Evolutionary conservation across 805 yeast genomes (phyloP).

Genomic region (Ogataea ramenticola): DNA sequence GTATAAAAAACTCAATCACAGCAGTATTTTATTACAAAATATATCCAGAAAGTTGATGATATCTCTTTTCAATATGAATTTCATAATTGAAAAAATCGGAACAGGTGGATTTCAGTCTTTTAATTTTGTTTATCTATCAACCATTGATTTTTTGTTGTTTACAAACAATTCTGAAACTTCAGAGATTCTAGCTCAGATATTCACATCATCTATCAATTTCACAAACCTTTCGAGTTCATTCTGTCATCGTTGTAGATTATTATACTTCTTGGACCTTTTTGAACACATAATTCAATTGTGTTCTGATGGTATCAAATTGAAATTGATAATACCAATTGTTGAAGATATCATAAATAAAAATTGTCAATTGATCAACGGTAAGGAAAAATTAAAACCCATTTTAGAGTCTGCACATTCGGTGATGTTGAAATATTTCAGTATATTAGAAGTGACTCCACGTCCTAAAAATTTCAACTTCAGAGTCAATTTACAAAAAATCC

Average conservation of each 20-base stretch:
- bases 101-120: conserved; percentile 60
- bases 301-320: conserved; percentile 26
- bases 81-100: conserved; percentile 46
- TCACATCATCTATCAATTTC: conserved; percentile 20
- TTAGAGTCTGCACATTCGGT: conserved; percentile 65
- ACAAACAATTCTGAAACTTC: conserved; percentile 17
- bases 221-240: conserved; percentile 23
- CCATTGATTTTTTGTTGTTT: conserved; percentile 34
- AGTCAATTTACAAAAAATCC: conserved; percentile 7
- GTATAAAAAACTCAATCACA: neutral
- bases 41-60: conserved; percentile 28
- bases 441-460: conserved; percentile 12
- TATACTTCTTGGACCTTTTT: conserved; percentile 39
- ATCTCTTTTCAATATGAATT: conserved; percentile 36
- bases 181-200: conserved; percentile 20
- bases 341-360: conserved; percentile 13
- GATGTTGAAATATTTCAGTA: conserved; percentile 26
- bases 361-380: conserved; percentile 9
- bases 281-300: conserved; percentile 33
- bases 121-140: conserved; percentile 48
- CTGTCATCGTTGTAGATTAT: conserved; percentile 30
- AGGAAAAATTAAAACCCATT: conserved; percentile 19
- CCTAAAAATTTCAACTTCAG: conserved; percentile 15
- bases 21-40: conserved; percentile 5
- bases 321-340: conserved; percentile 18